Conservation (phyloP, 176 grass and related monocot species). For the Oryza australiensis region DNA sequence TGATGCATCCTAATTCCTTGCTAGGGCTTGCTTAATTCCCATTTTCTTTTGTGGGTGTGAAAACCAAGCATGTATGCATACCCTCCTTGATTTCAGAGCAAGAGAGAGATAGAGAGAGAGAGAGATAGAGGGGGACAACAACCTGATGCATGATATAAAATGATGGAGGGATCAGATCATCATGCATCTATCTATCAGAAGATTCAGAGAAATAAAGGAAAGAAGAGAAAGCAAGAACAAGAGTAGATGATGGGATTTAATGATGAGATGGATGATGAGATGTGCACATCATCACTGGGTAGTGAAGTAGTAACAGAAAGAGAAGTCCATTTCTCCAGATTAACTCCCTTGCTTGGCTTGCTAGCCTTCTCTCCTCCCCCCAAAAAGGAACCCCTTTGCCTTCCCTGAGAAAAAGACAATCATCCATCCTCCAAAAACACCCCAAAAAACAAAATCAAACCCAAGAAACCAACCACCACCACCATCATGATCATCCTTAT, state of each 20-base stretch:
- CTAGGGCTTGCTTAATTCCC: background rate
- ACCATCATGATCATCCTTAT: background rate
- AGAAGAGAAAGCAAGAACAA: background rate
- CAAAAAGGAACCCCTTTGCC: background rate
- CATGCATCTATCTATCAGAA: background rate
- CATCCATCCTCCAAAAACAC: background rate
- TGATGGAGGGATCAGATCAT: background rate
- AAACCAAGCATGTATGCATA: background rate
- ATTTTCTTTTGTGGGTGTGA: background rate
- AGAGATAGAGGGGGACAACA: background rate
- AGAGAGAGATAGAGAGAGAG: background rate
- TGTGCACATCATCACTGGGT: slow-evolving; percentile 18
- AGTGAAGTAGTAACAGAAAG: slow-evolving; percentile 9
- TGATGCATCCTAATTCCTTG: background rate
- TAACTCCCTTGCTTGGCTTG: slow-evolving; percentile 43
- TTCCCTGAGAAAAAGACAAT: slow-evolving; percentile 40
- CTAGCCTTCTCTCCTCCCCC: background rate
- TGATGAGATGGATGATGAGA: slow-evolving; percentile 38
- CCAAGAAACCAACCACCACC: background rate
- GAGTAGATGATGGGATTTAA: slow-evolving; percentile 8
- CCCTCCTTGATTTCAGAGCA: background rate
- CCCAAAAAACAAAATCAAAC: background rate
- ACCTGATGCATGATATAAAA: background rate
- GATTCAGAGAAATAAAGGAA: background rate
- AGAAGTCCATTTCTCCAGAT: background rate